A percentile compares a stretch with the other conserved stretches of the same genome.
Evolutionary conservation across 2,329 filamentous ascomycete species (phyloP).

Genomic region (Coleophoma eucalyptorum): DNA sequence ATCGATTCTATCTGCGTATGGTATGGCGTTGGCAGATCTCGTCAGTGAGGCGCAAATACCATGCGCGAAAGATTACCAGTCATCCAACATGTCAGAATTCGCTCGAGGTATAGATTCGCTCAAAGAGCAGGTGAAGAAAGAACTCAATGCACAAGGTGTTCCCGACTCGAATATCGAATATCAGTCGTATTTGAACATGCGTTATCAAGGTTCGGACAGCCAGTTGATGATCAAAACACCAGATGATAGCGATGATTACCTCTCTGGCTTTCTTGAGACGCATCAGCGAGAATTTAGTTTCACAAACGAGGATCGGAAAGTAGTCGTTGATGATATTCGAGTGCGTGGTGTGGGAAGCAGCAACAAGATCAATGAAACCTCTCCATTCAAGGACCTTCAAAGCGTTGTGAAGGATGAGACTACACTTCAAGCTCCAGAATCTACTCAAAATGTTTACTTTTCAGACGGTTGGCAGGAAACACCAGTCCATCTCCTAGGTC

Average conservation of each 20-base stretch:
- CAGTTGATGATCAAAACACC: conserved; percentile 84
- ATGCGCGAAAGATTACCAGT: conserved; percentile 55
- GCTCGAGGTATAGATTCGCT: conserved; percentile 52
- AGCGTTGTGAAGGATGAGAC: neutral
- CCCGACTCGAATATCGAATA: conserved; percentile 69
- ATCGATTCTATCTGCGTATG: conserved; percentile 69
- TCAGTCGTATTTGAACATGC: conserved; percentile 89
- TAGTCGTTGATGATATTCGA: conserved; percentile 83
- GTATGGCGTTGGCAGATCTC: conserved; percentile 88
- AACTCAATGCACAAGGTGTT: conserved; percentile 74
- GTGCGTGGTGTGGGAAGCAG: conserved; percentile 69
- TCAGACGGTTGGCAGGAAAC: conserved; percentile 8
- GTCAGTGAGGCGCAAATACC: conserved; percentile 86
- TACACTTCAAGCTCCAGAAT: neutral
- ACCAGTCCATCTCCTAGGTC: conserved; percentile 46
- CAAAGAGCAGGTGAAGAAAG: conserved; percentile 60
- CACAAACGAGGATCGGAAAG: conserved; percentile 67
- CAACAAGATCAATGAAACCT: conserved; percentile 60
- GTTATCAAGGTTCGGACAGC: conserved; percentile 84
- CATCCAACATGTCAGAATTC: conserved; percentile 32
- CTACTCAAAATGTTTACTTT: conserved; percentile 6
- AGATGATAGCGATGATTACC: conserved; percentile 58
- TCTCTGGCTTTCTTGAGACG: conserved; percentile 74
- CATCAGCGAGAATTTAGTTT: conserved; percentile 92
- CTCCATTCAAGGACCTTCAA: conserved; percentile 2